These are phyloP conservation scores for Trichoderma guizhouense DNA, from an alignment of 2,329 filamentous ascomycete species.

Conservation along the genomic window DNA sequence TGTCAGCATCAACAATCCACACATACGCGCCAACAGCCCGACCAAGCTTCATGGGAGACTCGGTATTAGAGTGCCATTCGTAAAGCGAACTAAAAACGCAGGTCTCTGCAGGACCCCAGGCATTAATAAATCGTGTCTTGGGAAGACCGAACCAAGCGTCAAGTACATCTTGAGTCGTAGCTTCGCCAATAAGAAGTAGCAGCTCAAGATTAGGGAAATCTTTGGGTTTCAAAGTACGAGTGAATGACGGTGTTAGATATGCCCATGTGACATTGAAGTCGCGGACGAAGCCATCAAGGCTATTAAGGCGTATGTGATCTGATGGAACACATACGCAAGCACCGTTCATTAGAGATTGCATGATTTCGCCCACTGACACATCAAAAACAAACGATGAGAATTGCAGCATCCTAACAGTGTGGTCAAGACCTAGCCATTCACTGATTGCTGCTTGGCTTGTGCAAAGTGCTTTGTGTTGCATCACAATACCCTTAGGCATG, in stretches of 20 bases:
- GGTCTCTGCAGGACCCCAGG: conserved; percentile 22
- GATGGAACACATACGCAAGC: conserved; percentile 11
- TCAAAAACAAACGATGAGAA: conserved; percentile 19
- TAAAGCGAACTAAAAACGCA: conserved; percentile 10
- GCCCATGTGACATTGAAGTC: conserved; percentile 14
- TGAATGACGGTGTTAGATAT: conserved; percentile 15
- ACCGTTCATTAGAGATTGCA: conserved; percentile 10
- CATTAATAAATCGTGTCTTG: conserved; percentile 19
- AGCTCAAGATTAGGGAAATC: conserved; percentile 9
- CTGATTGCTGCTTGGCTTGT: not conserved
- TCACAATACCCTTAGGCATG: conserved; percentile 3
- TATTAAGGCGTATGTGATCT: conserved; percentile 17
- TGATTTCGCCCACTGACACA: conserved; percentile 12
- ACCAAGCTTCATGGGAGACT: conserved; percentile 11
- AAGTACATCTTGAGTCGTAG: conserved; percentile 8
- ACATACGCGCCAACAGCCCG: not conserved
- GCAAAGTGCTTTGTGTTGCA: conserved; percentile 11
- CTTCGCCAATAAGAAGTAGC: conserved; percentile 17
- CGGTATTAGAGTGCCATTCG: conserved; percentile 1
- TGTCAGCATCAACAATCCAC: conserved; percentile 15
- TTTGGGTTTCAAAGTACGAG: not conserved
- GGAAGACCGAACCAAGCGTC: conserved; percentile 17
- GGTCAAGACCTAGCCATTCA: not conserved
- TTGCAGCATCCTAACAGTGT: not conserved
- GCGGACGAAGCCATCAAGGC: conserved; percentile 12